Base-by-base conservation (phyloP, 176 grass and related monocot species). In the Raddia guianensis region DNA sequence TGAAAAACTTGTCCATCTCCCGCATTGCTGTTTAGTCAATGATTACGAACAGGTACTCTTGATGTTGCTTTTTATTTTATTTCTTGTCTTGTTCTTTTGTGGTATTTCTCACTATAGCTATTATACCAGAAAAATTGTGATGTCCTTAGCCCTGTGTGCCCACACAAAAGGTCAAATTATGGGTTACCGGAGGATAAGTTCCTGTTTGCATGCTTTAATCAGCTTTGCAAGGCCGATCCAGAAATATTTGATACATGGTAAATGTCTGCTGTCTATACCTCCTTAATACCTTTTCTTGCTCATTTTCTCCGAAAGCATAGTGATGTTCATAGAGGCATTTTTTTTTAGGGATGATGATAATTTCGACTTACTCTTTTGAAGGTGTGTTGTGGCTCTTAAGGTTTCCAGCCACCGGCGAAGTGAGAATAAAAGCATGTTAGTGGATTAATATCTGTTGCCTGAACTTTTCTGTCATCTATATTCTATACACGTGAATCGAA, bases 171-270 rank as follows among this genome's bases (percentile, higher is more conserved):
- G 60, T 80, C 93, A 32, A 88, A 97, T 79, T 97, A 97, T 84
- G 90, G 90, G 27, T 77, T 97, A 78, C 90, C 93, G 2, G 87
- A 91, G 20, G 85, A 97, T 92, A 97, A 93, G 77, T 84, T 97
- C 83, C 86, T 97, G 81, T 97, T 97, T 84, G 93, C 93, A 55
- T 97, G 93, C 82, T 97, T 97, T 86, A 97, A 92, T 83, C 93
- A 97, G 80, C 88, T 97, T 86, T 97, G 93, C 62, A 97, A 97
- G 83, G 93, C 93, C 90, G 93, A 97, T 73, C 93, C 93, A 77
- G 93, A 92, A 78, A 88, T 97, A 89, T 92, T 92, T 81, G 91
- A 92, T 49, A 89, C 85, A 84, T 97, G 93, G 93, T 97, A 90
- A 81, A 40, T 64, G 3, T 45, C 10, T 15, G 48, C 20, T 86